Percentiles rank a stretch among this genome's conserved stretches.
Conservation (phyloP, 306 rosid species). For the Cajanus cajan region DNA sequence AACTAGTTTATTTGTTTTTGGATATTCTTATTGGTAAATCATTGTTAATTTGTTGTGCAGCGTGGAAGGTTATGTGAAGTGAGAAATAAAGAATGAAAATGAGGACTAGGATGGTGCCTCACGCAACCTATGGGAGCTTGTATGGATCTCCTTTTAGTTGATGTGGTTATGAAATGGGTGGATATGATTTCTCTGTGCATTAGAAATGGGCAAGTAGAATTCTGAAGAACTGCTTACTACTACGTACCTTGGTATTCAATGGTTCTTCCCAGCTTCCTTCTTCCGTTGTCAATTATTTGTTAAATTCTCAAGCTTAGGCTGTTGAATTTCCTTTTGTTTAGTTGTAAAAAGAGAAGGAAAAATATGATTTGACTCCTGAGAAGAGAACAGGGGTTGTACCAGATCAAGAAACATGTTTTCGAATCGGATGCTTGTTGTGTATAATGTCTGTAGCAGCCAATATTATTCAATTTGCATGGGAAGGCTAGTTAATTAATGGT, state of each 20-base stretch:
- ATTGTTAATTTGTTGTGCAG: conserved; percentile 64
- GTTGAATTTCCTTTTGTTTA: not conserved
- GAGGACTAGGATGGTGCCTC: conserved; percentile 21
- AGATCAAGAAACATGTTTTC: not conserved
- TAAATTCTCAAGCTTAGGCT: conserved; percentile 5
- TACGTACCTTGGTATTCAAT: conserved; percentile 11
- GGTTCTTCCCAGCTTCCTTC: not conserved
- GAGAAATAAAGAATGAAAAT: conserved; percentile 15
- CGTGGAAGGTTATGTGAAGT: conserved; percentile 68
- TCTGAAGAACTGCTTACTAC: not conserved
- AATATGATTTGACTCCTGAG: not conserved
- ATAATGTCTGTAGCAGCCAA: not conserved
- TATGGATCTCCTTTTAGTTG: conserved; percentile 31
- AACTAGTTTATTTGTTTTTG: not conserved
- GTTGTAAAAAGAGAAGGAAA: conserved; percentile 15
- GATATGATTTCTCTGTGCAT: conserved; percentile 36
- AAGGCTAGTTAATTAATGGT: not conserved
- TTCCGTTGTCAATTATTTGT: not conserved
- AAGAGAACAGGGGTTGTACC: not conserved
- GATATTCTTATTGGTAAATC: not conserved
- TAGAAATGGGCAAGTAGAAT: conserved; percentile 30
- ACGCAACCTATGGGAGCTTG: not conserved
- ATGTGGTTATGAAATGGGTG: conserved; percentile 27
- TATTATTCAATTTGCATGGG: not conserved
- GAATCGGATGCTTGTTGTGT: not conserved